Evolutionary conservation across 1,284 basidiomycete species (phyloP).

Genomic region (Cryptococcus sp.): DNA sequence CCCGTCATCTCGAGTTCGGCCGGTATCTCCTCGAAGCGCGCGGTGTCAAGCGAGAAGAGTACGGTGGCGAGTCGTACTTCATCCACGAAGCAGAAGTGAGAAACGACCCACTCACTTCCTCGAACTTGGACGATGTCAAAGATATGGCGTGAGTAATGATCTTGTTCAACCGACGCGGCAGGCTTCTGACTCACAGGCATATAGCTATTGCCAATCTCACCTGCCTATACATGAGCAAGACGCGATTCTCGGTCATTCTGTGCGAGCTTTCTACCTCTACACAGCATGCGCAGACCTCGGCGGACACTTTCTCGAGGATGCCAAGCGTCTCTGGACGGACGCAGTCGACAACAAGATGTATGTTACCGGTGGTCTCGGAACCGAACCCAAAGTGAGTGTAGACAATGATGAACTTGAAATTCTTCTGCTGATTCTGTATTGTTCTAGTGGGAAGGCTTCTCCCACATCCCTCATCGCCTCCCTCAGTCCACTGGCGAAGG

Average conservation of each 20-base stretch:
- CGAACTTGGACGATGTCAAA: slow-evolving; percentile 18
- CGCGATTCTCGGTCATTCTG: slow-evolving; percentile 30
- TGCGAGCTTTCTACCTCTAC: slow-evolving; percentile 30
- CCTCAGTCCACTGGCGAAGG: slow-evolving; percentile 39
- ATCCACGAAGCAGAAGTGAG: slow-evolving; percentile 28
- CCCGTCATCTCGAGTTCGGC: slow-evolving; percentile 30
- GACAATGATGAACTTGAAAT: not conserved
- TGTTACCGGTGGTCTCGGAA: slow-evolving; percentile 39
- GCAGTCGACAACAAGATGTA: slow-evolving; percentile 38
- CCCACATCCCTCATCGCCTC: slow-evolving; percentile 24
- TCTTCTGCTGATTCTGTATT: not conserved
- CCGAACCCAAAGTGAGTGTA: slow-evolving; percentile 32
- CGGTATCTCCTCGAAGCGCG: slow-evolving; percentile 32
- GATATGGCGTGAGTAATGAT: slow-evolving; percentile 24
- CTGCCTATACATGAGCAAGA: slow-evolving; percentile 27
- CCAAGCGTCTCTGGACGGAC: slow-evolving; percentile 26
- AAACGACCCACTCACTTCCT: slow-evolving; percentile 10
- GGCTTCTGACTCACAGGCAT: not conserved
- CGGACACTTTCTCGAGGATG: slow-evolving; percentile 22
- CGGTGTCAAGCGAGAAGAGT: slow-evolving; percentile 27
- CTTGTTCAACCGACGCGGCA: not conserved
- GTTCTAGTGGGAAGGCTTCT: slow-evolving; percentile 32
- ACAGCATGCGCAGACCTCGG: slow-evolving; percentile 33
- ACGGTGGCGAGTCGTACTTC: slow-evolving; percentile 28
- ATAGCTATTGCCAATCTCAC: slow-evolving; percentile 39